phyloP scores from a whole-genome alignment of 23 red algal species.

The Chondrus crispus region DNA sequence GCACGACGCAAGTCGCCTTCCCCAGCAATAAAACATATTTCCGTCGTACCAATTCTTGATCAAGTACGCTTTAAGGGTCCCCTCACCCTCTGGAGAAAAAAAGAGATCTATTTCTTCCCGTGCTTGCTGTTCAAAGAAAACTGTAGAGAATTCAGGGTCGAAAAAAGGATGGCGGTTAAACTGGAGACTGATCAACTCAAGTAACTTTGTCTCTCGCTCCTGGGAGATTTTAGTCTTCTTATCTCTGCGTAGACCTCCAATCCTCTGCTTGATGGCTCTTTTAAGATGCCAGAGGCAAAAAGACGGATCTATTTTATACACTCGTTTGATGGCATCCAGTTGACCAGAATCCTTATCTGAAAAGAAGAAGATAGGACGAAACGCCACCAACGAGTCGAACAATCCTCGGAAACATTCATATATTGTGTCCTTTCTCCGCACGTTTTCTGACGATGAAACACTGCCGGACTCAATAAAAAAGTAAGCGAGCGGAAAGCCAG shows the following conservation, averaged over 20 bases:
- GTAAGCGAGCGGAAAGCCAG: neutral
- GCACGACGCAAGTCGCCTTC: neutral
- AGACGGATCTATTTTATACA: neutral
- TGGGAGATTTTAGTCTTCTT: neutral
- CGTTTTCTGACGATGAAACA: too few species aligned
- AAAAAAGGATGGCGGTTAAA: too few species aligned
- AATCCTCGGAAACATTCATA: neutral
- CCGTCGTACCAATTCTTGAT: neutral
- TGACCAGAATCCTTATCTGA: neutral
- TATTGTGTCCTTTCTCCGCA: neutral
- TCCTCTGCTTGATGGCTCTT: neutral
- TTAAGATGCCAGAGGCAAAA: conserved; percentile 7
- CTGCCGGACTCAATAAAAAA: neutral
- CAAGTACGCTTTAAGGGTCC: too few species aligned
- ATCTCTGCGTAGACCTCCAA: neutral
- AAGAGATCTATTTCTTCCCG: too few species aligned
- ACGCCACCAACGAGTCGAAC: neutral
- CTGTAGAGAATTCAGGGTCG: too few species aligned
- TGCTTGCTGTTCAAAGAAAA: too few species aligned
- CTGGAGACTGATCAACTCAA: too few species aligned
- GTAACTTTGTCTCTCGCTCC: too few species aligned
- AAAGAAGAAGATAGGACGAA: neutral
- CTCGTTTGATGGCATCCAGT: neutral
- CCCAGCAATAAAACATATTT: neutral
- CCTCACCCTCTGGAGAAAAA: too few species aligned